Evolutionary conservation across 2,329 filamentous ascomycete genomes (phyloP), one percentile per base, ranked within the genome.

Genomic region (Talaromyces sp.): DNA sequence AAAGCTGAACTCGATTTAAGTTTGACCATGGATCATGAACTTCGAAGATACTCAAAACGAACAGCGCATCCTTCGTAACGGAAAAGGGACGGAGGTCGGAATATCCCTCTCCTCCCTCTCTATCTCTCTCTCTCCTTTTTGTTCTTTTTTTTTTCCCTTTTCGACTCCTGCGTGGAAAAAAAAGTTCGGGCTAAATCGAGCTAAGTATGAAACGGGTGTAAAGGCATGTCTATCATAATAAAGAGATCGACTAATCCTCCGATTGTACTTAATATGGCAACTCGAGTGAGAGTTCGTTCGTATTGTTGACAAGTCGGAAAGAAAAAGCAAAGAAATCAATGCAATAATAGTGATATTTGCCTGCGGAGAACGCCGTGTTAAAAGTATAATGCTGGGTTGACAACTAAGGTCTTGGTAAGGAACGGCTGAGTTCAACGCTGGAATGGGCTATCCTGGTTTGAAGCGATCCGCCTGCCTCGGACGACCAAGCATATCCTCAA

Each of bases 161-260:
- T 18, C 12, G 25, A 33, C 12, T 52, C 3, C 16, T 52, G 8
- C n/a, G 28, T 52, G 4, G 5, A 39, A 12, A 35, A 54, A 48
- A 54, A 54, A n/a, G 50, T 35, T 54, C 31, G 50, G 21, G n/a
- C 28, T 54, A 54, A 54, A 37, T 54, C 50, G 28, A 54, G n/a
- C 50, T 35, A 33, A 31, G 50, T 54, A 37, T 59, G 57, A 59
- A 59, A 59, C 42, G n/a, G 57, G 57, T 35, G 42, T 39, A 39
- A 16, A 50, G 16, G 12, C 44, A 48, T 59, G 57, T 50, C 57
- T 28, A 59, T 59, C 57, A n/a, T 21, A 39, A 59, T 59, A 50
- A 21, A 35, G 18, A 54, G 50, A 54, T 54, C 50, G 31, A 31
- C 25, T 50, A 50, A 48, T n/a, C 25, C 31, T 35, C 50, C 28